Conservation (phyloP, 306 rosid genomes). For the apple (Malus domestica) region ASM211411v1 NC_041804.1:4141001-4141500, state of each 20-base stretch:
- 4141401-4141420: not conserved
- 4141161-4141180: too few species aligned
- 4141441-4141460: conserved; percentile 20
- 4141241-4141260: not conserved
- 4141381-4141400: not conserved
- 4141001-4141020: not conserved
- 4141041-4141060: not conserved
- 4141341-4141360: not conserved
- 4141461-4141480: conserved; percentile 30
- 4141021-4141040: not conserved
- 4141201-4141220: too few species aligned
- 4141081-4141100: too few species aligned
- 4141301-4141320: not conserved
- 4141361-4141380: not conserved
- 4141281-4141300: conserved; percentile 2
- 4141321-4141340: not conserved
- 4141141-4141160: too few species aligned
- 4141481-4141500: conserved; percentile 26
- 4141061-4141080: not conserved
- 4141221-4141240: not conserved
- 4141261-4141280: not conserved
- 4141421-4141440: conserved; percentile 26
- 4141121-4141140: too few species aligned
- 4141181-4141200: too few species aligned
- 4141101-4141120: too few species aligned